Base-by-base conservation (phyloP, 139 green algal genomes). In the Chlamydomonas sphaeroides region DNA sequence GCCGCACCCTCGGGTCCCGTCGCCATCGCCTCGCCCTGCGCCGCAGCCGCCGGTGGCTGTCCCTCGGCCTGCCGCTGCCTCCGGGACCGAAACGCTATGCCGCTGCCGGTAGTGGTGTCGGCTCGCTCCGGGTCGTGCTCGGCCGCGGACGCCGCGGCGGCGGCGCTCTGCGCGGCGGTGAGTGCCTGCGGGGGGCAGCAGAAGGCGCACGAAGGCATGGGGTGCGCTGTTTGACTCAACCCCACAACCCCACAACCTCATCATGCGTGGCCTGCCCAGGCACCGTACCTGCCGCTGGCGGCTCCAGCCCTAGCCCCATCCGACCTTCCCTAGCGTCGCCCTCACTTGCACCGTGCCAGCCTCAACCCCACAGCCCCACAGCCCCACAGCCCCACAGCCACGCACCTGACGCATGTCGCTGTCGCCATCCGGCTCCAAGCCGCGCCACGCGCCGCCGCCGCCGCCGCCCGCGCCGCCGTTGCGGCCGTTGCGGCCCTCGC, bases 1-100 rank as follows among this genome's bases (percentile, higher is more conserved):
- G 26, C 56, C 56, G 26, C 28, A 56, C 71, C 57, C 23, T 39
- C 25, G 18, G 41, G 10, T 26, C 15, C 33, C 33, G 26, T 18
- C 18, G 17, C 63, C 63, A 11, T 18, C 17, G 15, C 63, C 33
- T 14, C 35, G 33, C 18, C 63, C 63, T 68, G 33, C 33, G 35
- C 33, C 33, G 35, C 7, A 5, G 3, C n/a, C 45, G 61, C 57
- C 17, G 28, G 38, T 69, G 38, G 20, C 56, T 3, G 48, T 33
- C 72, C 57, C 5, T 26, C n/a, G 15, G 6, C 33, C 56, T 70
- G 59, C 5, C 74, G 74, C 74, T 66, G 53, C 26, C 59, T 26
- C 21, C 75, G 75, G 3, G 75, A 33, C 14, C 75, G 75, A 32
- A 82, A 82, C 7, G 75, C 75, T 42, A 82, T 82, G 75, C 75